Base-by-base conservation (phyloP, 2,329 filamentous ascomycete species). In the Cercospora sesami region DNA sequence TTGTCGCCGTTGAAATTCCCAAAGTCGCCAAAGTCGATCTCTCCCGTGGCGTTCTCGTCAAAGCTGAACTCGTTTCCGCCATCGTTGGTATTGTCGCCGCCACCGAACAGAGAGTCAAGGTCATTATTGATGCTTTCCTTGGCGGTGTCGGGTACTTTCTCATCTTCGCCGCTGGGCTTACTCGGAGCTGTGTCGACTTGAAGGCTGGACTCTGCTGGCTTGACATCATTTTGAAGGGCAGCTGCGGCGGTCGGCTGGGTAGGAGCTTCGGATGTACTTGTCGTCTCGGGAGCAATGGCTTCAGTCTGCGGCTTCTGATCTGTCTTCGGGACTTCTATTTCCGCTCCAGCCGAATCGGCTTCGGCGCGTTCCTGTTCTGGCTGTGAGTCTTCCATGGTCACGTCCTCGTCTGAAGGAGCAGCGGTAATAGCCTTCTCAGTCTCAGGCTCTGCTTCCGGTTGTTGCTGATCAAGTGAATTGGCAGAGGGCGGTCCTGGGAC, bases 11-110 rank as follows among this genome's bases (percentile, higher is more conserved):
- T 72, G 57, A 71, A 71, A 48, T 65, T 68, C 55, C 60, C 71
- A 64, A 76, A 77, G 26, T 76, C 73, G 60, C 73, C 72, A 65
- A 80, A 80, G 73, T 79, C 78, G 55, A 79, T 76, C n/a, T 75
- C 74, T 16, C 69, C 69, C 9, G 68, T 58, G 10, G 55, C 59
- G 48, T 68, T 65, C 61, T 70, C 61, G 16, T 70, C 65, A 63
- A 69, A 68, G 42, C 60, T 69, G 67, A 73, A 75, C 59, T 73
- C 73, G 16, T 63, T 68, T n/a, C 62, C 60, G 28, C 64, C 63
- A 33, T 68, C 68, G 42, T 60, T 68, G 21, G 68, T 67, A 61
- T 69, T 74, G 58, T 67, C 68, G 18, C 73, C 65, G 60, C 75
- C 76, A 66, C 74, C 75, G 74, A 79, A 79, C 33, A 79, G 74